A percentile compares a stretch with the other conserved stretches of the same genome.
Evolutionary conservation across 2,329 filamentous ascomycete species (phyloP).

Genomic region (Penicillium digitatum): DNA sequence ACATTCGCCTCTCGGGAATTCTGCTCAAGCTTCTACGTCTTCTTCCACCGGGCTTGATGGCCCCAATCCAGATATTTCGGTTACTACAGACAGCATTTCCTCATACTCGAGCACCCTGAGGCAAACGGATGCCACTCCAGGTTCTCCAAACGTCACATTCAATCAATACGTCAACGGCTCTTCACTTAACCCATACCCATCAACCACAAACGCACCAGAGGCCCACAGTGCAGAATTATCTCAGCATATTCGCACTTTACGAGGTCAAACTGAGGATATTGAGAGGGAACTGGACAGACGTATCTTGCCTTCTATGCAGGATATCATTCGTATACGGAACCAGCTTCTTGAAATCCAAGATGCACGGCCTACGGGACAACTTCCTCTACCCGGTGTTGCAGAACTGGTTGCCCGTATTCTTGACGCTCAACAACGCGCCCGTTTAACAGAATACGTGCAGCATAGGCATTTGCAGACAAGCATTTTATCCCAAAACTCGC

Average conservation of each 20-base stretch:
- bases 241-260: neutral
- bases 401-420: constrained; percentile 17
- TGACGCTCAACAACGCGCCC: neutral
- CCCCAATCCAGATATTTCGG: neutral
- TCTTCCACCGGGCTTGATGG: neutral
- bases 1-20: neutral
- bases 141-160: neutral
- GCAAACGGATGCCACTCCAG: neutral
- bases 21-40: neutral
- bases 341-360: constrained; percentile 34
- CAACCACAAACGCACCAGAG: neutral
- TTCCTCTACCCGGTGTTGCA: constrained; percentile 21
- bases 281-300: constrained; percentile 31
- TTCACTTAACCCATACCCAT: neutral
- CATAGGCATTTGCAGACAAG: neutral
- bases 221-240: neutral
- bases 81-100: neutral
- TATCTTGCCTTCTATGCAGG: constrained; percentile 29
- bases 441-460: neutral
- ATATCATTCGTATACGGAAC: constrained; percentile 29
- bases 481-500: neutral
- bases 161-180: neutral
- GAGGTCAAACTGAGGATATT: constrained; percentile 23
- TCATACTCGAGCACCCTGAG: neutral
- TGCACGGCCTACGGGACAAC: constrained; percentile 28